Percentiles rank a stretch among this genome's conserved stretches.
Conservation (phyloP, 2,329 filamentous ascomycete species). For the Lasiodiplodia hormozganensis region DNA sequence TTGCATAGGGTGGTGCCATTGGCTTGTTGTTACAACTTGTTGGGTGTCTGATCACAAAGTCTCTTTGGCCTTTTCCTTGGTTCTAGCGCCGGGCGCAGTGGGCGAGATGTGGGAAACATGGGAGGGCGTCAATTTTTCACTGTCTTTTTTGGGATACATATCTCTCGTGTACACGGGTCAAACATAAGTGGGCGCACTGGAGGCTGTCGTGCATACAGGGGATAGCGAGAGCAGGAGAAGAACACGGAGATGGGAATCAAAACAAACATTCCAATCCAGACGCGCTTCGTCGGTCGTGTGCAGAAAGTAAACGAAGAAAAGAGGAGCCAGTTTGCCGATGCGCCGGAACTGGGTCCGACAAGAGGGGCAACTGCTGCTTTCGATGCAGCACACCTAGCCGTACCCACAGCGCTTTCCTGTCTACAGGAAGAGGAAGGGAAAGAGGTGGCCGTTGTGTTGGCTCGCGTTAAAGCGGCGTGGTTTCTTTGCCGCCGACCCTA, state of each 20-base stretch:
- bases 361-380: neutral
- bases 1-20: slow-evolving; percentile 24
- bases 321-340: neutral
- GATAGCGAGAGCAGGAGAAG: neutral
- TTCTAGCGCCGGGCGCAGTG: slow-evolving; percentile 18
- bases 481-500: neutral
- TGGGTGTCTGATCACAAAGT: slow-evolving; percentile 17
- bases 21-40: slow-evolving; percentile 6
- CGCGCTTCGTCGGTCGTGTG: neutral
- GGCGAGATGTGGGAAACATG: slow-evolving; percentile 8
- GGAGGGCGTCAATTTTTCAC: neutral
- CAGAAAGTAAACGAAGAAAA: neutral
- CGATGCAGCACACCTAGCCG: neutral
- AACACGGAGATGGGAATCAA: neutral
- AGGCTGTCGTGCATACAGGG: neutral
- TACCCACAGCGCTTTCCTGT: neutral
- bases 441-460: neutral
- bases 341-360: neutral
- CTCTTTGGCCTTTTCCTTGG: neutral
- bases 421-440: neutral
- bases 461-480: slow-evolving; percentile 16
- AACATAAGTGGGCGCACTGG: neutral
- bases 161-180: neutral
- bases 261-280: neutral
- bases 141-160: slow-evolving; percentile 9